phyloP scores from a whole-genome alignment of 2,329 filamentous ascomycete species.

The Tetracladium maxilliforme region DNA sequence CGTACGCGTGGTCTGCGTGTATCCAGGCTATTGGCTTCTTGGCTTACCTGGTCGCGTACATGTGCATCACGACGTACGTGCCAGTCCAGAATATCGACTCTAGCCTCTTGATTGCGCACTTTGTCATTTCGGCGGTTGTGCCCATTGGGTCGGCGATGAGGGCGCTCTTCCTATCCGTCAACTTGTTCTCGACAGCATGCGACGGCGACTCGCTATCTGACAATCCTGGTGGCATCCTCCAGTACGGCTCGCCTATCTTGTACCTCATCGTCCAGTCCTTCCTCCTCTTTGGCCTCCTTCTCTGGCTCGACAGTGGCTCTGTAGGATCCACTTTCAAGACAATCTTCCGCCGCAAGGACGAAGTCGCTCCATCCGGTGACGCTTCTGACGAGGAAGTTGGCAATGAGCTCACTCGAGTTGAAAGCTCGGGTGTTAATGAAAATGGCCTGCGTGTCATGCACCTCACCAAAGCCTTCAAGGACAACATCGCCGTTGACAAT shows the following conservation, averaged over 20 bases:
- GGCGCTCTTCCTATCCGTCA: constrained; percentile 62
- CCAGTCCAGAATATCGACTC: constrained; percentile 54
- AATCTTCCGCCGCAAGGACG: constrained; percentile 23
- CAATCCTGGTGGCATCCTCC: constrained; percentile 55
- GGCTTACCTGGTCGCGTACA: constrained; percentile 56
- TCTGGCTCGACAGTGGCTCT: constrained; percentile 71
- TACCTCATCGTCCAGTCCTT: constrained; percentile 66
- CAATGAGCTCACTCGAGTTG: constrained; percentile 49
- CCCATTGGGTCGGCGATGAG: constrained; percentile 66
- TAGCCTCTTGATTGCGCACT: constrained; percentile 56
- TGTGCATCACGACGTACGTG: constrained; percentile 60
- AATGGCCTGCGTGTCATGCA: constrained; percentile 55
- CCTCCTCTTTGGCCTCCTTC: constrained; percentile 53
- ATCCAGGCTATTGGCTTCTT: constrained; percentile 61
- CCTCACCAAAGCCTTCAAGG: constrained; percentile 65
- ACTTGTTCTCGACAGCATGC: constrained; percentile 73
- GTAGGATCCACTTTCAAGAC: no score
- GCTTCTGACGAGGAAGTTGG: constrained; percentile 35
- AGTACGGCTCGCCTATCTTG: constrained; percentile 73
- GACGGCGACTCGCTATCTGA: constrained; percentile 43
- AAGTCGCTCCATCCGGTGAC: constrained; percentile 2
- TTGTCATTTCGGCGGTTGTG: constrained; percentile 56
- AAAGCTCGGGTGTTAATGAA: constrained; percentile 27
- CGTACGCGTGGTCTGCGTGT: constrained; percentile 72
- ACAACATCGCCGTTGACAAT: constrained; percentile 72